A percentile compares a stretch with the other conserved stretches of the same genome.
These are phyloP conservation scores for Tardiomyces digboiensis DNA, from an alignment of 1,139 yeast genomes.

Conservation along the genomic window DNA sequence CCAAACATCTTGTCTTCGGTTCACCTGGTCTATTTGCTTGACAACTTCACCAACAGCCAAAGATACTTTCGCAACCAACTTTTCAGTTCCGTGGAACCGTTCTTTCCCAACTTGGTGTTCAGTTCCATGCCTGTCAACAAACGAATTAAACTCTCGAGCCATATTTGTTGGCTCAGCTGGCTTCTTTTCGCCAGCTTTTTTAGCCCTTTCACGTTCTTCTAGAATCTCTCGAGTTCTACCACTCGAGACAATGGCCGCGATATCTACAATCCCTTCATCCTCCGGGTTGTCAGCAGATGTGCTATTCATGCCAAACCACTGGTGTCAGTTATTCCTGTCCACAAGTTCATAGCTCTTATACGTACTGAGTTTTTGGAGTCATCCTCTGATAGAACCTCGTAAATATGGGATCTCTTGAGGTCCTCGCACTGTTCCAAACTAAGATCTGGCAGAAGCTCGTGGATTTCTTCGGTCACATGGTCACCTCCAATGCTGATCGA, in stretches of 20 bases:
- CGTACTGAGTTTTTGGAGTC: conserved; percentile 27
- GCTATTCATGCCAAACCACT: conserved; percentile 50
- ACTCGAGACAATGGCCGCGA: conserved; percentile 81
- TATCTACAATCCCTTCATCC: conserved; percentile 73
- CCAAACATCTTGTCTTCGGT: conserved; percentile 76
- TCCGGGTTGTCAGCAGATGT: conserved; percentile 28
- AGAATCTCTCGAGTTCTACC: conserved; percentile 59
- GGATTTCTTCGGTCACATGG: conserved; percentile 45
- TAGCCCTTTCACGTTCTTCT: conserved; percentile 45
- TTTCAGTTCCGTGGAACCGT: conserved; percentile 70
- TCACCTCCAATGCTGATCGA: conserved; percentile 53
- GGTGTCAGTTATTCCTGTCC: neutral
- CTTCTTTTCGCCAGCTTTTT: conserved; percentile 27
- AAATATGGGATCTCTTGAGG: conserved; percentile 66
- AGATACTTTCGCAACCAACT: conserved; percentile 46
- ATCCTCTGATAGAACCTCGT: conserved; percentile 59
- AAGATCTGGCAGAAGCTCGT: conserved; percentile 48
- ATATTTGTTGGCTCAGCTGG: conserved; percentile 30
- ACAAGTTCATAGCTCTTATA: neutral
- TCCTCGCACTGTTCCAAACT: conserved; percentile 51
- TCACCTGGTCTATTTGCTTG: conserved; percentile 49
- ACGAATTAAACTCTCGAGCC: conserved; percentile 48
- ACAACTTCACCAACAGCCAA: conserved; percentile 46
- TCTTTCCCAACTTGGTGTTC: conserved; percentile 67
- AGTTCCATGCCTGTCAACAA: conserved; percentile 49